phyloP scores from a whole-genome alignment of 1,284 basidiomycete genomes.

The Rhodofomes roseus region DNA sequence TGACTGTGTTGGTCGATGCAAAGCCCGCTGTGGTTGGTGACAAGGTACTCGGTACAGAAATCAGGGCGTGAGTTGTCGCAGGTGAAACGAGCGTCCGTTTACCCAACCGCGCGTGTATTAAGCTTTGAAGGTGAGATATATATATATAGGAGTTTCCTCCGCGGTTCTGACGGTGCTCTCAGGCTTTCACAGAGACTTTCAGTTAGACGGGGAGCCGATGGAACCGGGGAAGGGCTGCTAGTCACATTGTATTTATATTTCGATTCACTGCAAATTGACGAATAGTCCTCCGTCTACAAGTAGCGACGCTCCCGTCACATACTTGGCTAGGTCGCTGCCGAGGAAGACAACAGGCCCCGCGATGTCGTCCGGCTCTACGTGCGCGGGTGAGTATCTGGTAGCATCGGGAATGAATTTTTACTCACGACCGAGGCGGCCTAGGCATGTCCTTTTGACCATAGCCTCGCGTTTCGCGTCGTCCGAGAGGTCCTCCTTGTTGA shows the following conservation, averaged over 20 bases:
- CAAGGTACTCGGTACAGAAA: constrained; percentile 32
- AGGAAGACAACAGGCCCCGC: constrained; percentile 78
- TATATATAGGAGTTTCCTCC: not conserved
- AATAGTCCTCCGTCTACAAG: constrained; percentile 79
- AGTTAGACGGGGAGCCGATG: not conserved
- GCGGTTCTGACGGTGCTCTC: constrained; percentile 1
- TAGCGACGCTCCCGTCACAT: constrained; percentile 67
- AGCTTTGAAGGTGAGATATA: not conserved
- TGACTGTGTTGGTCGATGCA: constrained; percentile 50
- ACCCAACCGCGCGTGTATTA: not conserved
- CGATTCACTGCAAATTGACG: constrained; percentile 65
- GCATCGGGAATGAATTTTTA: not conserved
- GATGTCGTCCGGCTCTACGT: constrained; percentile 63
- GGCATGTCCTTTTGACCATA: constrained; percentile 65
- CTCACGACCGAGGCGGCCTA: constrained; percentile 66
- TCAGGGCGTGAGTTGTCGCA: not conserved
- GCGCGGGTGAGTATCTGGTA: not conserved
- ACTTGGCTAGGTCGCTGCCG: constrained; percentile 71
- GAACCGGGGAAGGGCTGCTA: not conserved
- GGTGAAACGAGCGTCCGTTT: not conserved
- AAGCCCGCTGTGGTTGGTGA: constrained; percentile 48
- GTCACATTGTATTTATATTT: not conserved
- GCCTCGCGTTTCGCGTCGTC: constrained; percentile 57
- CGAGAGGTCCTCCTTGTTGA: constrained; percentile 75
- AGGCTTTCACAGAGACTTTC: not conserved